Evolutionary conservation across 495 filamentous ascomycete genomes (phyloP), one percentile per base, ranked within the genome.

Genomic region (Schizothecium vesticola): DNA sequence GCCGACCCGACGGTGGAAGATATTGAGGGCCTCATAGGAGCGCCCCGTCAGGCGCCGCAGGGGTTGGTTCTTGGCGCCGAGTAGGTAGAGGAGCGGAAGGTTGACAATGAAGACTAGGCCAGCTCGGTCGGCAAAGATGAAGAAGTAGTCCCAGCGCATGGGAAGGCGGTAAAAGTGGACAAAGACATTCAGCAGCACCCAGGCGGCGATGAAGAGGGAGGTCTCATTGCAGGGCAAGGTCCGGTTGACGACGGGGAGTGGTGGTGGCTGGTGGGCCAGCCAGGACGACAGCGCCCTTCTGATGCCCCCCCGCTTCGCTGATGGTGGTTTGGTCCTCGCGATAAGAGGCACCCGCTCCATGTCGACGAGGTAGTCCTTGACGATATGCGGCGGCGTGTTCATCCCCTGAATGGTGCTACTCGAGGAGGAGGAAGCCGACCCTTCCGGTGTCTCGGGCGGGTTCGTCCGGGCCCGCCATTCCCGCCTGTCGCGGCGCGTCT

Each of bases 11-110:
- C 78, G 82, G 72, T 90, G 86, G 65, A 89, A 81, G 22, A 89
- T 85, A 69, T 89, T 90, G 56, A 90, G 80, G 7, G 82, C 81
- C 74, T 89, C 86, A 72, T 90, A 90, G 0, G 87, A 88, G 65
- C 82, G 83, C 12, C 87, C 87, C 0, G 87, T 89, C 16, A 89
- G 74, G 1, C 81, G 67, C 28, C 82, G 84, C 11, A 90, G 68
- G 0, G 87, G 87, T 60, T 86, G 86, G 69, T 87, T 90, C 72
- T 90, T 91, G 63, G 88, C 86, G 3, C 84, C 77, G 1, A 91
- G 79, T 24, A 90, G 77, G 74, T 90, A 88, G 8, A 90, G 77
- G 19, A 87, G 76, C 1, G 87, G 86, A 0, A 90, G 80, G 71
- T 90, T 89, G 67, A 83, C 84, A 26, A 76, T 59, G 60, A 76